Conservation (phyloP, 2,329 filamentous ascomycete species). For the Microdochium paspali region DNA sequence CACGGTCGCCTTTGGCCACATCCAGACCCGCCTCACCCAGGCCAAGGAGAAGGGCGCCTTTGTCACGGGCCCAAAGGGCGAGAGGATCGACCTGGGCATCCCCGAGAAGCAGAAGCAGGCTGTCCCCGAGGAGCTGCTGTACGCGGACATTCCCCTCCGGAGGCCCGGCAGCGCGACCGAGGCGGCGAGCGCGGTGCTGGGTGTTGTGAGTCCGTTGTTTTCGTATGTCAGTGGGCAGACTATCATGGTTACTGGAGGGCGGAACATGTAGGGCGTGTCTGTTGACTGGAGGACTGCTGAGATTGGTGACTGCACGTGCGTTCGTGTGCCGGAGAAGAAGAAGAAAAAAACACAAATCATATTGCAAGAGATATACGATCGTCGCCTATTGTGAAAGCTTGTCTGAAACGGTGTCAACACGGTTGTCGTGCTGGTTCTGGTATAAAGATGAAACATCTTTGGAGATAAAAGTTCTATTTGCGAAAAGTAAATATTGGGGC, state of each 20-base stretch:
- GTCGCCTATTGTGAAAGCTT: too few relatives aligned
- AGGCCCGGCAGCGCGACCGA: slow-evolving; percentile 71
- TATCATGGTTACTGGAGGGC: slow-evolving; percentile 74
- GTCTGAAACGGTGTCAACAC: too few relatives aligned
- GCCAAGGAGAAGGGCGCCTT: slow-evolving; percentile 81
- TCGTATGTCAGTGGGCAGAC: slow-evolving; percentile 83
- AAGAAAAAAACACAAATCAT: too few relatives aligned
- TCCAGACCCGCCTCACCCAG: slow-evolving; percentile 69
- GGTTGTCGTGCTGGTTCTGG: too few relatives aligned
- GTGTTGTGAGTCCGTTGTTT: slow-evolving; percentile 72
- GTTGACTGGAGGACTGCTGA: too few relatives aligned
- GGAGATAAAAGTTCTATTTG: too few relatives aligned
- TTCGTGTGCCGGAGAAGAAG: too few relatives aligned
- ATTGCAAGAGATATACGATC: too few relatives aligned
- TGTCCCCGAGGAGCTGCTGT: slow-evolving; percentile 26
- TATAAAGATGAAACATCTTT: too few relatives aligned
- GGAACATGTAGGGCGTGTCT: slow-evolving; percentile 38
- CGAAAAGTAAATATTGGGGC: too few relatives aligned
- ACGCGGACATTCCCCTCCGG: slow-evolving; percentile 68
- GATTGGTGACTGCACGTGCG: too few relatives aligned
- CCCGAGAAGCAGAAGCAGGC: slow-evolving; percentile 47
- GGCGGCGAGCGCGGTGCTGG: slow-evolving; percentile 68
- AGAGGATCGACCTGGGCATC: slow-evolving; percentile 67
- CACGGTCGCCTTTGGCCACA: slow-evolving; percentile 76
- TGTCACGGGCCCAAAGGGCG: slow-evolving; percentile 64